phyloP scores from a whole-genome alignment of 106 monocot genomes.

The Phalaenopsis aphrodite region DNA sequence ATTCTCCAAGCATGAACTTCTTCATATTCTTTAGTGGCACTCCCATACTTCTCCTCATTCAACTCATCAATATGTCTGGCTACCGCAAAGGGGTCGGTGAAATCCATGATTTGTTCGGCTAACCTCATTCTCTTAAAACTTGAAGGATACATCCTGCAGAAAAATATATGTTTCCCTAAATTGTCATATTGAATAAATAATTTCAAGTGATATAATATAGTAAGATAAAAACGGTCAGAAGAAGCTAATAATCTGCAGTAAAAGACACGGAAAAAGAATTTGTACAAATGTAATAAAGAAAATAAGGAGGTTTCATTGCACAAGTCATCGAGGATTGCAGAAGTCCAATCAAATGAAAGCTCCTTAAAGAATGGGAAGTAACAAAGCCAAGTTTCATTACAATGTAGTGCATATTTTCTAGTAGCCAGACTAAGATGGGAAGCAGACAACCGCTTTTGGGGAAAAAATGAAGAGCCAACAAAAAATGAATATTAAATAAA shows the following conservation, averaged over 20 bases:
- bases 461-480: no score
- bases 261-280: background rate
- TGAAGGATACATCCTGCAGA: constrained; percentile 10
- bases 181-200: background rate
- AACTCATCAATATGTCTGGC: constrained; percentile 9
- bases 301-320: background rate
- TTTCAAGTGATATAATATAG: background rate
- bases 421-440: background rate
- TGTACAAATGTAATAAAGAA: background rate
- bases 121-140: constrained; percentile 7
- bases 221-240: background rate
- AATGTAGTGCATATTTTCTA: background rate
- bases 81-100: constrained; percentile 5
- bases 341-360: background rate
- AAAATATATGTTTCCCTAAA: background rate
- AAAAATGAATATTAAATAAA: no score
- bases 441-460: background rate
- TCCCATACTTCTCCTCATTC: constrained; percentile 7
- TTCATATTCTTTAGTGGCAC: constrained; percentile 4
- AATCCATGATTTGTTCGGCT: background rate
- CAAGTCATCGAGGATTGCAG: background rate
- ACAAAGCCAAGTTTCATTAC: background rate
- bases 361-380: background rate
- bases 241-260: background rate
- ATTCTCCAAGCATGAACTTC: constrained; percentile 10